Evolutionary conservation across 768 basidiomycete species (phyloP), one percentile per base, ranked within the genome.

Genomic region (Tylopilus cervinicoccineus): DNA sequence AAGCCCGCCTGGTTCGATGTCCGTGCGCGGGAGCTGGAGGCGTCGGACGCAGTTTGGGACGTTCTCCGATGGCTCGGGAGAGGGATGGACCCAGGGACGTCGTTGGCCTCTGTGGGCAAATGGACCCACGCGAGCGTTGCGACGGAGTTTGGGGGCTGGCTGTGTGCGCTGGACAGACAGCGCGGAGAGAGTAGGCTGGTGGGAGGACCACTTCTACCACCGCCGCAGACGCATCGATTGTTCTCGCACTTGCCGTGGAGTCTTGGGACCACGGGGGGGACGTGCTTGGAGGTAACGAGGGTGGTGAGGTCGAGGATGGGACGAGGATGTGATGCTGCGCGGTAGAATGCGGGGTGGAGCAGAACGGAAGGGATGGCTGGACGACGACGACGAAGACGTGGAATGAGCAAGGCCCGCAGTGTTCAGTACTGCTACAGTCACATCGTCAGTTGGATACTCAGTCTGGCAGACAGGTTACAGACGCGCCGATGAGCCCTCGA

Each of bases 1-100:
- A 98, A 98, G 69, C 90, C 93, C 4, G 79, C 82, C 26, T 92
- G 88, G 70, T 99, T 93, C 63, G 82, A 86, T 24, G 70, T 68
- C 34, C 69, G 83, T 13, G 68, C 70, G 24, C 74, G 70, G 58
- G 79, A 81, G 59, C 76, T 79, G 50, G 77, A 78, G n/a, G 81
- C 81, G 5, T 75, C 75, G 67, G 80, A 77, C 44, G 80, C 74
- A 17, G 72, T 88, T 29, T 68, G 73, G 44, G 77, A 80, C 54
- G 76, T 79, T 0, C 43, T 54, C 14, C 69, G 68, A 37, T 89
- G 89, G 89, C 65, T 87, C 16, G 64, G 71, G 13, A 67, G 63
- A 31, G 65, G 60, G 7, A 46, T 50, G 19, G 45, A 20, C n/a
- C 19, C 5, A 6, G 34, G 11, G 34, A 19, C 29, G 5, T 28